Conservation (phyloP, 2,329 filamentous ascomycete genomes). For the Berkeleyomyces rouxiae region DNA sequence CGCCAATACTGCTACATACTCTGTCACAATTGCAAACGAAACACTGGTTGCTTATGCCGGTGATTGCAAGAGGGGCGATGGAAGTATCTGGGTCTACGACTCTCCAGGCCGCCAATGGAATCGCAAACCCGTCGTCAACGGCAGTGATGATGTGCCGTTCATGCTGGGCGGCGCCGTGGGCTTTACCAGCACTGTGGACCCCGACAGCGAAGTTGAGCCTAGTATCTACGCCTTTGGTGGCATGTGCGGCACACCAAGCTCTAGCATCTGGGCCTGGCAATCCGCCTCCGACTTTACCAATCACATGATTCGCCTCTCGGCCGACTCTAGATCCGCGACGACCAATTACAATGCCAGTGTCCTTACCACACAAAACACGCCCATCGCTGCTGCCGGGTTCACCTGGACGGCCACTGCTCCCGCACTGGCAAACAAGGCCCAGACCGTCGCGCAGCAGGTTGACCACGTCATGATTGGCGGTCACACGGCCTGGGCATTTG, state of each 20-base stretch:
- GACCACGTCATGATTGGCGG: slow-evolving; percentile 73
- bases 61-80: slow-evolving; percentile 41
- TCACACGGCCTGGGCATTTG: slow-evolving; percentile 66
- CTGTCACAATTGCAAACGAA: slow-evolving; percentile 46
- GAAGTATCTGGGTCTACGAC: slow-evolving; percentile 52
- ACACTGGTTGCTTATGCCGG: slow-evolving; percentile 60
- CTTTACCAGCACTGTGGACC: slow-evolving; percentile 47
- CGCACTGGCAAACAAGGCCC: slow-evolving; percentile 51
- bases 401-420: slow-evolving; percentile 58
- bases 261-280: slow-evolving; percentile 42
- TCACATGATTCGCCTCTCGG: slow-evolving; percentile 47
- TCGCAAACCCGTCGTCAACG: slow-evolving; percentile 13
- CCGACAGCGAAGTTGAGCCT: slow-evolving; percentile 23
- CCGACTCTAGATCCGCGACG: slow-evolving; percentile 22
- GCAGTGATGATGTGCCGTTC: slow-evolving; percentile 23
- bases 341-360: slow-evolving; percentile 18
- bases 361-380: slow-evolving; percentile 25
- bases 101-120: slow-evolving; percentile 23
- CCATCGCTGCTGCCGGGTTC: slow-evolving; percentile 63
- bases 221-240: slow-evolving; percentile 68
- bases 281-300: slow-evolving; percentile 62
- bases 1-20: slow-evolving; percentile 39
- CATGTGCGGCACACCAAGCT: slow-evolving; percentile 44
- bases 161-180: slow-evolving; percentile 42
- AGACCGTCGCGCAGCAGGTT: slow-evolving; percentile 51